These are phyloP conservation scores for Actinomortierella ambigua DNA, from an alignment of 371 early-diverging fungal genomes.

Conservation along the genomic window DNA sequence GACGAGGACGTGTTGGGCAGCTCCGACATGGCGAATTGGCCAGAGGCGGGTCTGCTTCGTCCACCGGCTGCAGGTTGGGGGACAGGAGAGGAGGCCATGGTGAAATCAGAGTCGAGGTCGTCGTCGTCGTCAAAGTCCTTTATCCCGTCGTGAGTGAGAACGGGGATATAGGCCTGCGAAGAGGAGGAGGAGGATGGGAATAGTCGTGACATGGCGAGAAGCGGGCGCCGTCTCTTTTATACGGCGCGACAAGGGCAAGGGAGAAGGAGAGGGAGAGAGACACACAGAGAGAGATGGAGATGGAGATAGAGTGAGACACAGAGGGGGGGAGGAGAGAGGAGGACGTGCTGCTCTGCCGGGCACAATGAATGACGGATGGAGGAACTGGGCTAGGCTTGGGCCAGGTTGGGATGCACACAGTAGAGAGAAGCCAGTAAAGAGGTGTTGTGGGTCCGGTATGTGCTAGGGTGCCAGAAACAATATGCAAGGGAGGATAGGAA, in stretches of 20 bases:
- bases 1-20: constrained; percentile 6
- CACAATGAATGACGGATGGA: background rate
- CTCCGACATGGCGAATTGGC: background rate
- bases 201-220: constrained; percentile 37
- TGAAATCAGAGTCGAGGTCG: constrained; percentile 17
- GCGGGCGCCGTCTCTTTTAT: background rate
- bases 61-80: too few species aligned
- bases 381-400: background rate
- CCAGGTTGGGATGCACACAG: background rate
- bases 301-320: constrained; percentile 8
- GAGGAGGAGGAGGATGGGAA: constrained; percentile 36
- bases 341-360: constrained; percentile 10
- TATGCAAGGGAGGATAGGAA: background rate
- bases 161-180: constrained; percentile 37
- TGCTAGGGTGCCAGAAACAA: background rate
- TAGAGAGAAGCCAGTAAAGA: background rate
- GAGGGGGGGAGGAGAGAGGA: constrained; percentile 4
- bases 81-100: background rate
- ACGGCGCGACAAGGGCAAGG: constrained; percentile 5
- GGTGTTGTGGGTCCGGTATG: too few species aligned
- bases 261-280: background rate
- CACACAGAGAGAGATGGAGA: constrained; percentile 2
- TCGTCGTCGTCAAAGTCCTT: constrained; percentile 15
- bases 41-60: constrained; percentile 3
- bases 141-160: constrained; percentile 19